phyloP scores from a whole-genome alignment of 441 rosid species.

The Raphanus hybrid region DNA sequence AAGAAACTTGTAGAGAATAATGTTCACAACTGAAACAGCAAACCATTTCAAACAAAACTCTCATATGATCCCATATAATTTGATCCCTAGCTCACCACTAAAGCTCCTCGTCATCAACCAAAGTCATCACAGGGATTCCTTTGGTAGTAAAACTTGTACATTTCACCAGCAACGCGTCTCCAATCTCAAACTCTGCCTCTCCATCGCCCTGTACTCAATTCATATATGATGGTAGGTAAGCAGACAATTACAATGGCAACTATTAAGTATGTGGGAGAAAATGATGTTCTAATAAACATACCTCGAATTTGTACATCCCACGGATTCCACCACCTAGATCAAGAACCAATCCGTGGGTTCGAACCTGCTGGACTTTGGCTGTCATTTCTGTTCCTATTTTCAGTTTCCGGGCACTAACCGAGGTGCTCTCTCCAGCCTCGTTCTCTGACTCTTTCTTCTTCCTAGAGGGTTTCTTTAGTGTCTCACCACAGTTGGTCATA shows the following conservation, averaged over 20 bases:
- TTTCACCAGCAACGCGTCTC: constrained; percentile 64
- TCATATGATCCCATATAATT: background rate
- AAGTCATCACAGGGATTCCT: constrained; percentile 78
- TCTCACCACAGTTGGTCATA: constrained; percentile 31
- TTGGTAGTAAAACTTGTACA: constrained; percentile 78
- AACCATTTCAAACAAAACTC: background rate
- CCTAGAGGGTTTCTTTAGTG: constrained; percentile 40
- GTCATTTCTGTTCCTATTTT: constrained; percentile 68
- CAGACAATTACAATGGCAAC: constrained; percentile 20
- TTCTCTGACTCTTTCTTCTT: constrained; percentile 34
- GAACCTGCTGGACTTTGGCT: constrained; percentile 73
- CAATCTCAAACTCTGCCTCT: constrained; percentile 53
- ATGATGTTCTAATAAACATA: constrained; percentile 32
- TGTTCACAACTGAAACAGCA: background rate
- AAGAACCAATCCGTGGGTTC: constrained; percentile 81
- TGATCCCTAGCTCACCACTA: constrained; percentile 16
- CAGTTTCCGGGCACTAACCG: constrained; percentile 51
- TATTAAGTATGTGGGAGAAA: constrained; percentile 13
- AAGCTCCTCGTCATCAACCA: constrained; percentile 50
- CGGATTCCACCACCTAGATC: constrained; percentile 90
- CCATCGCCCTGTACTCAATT: constrained; percentile 53
- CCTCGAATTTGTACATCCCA: constrained; percentile 92
- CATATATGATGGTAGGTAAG: background rate
- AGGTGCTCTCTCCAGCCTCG: constrained; percentile 38
- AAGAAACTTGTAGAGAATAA: no score